Percentiles rank a stretch among this genome's conserved stretches.
Evolutionary conservation across 768 basidiomycete genomes (phyloP).

Genomic region (Fomitopsis pulvina): DNA sequence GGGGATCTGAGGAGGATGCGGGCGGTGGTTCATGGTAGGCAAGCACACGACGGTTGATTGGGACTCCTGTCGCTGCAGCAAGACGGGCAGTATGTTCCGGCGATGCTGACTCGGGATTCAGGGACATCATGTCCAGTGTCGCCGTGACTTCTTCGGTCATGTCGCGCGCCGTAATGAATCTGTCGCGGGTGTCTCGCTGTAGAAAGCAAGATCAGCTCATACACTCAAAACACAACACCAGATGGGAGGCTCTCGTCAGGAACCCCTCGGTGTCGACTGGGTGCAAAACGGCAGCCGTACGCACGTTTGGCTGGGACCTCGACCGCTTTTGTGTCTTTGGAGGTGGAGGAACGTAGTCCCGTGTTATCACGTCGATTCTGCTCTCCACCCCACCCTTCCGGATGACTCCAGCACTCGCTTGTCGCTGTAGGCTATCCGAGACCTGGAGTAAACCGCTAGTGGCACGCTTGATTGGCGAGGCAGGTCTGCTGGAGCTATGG

Average conservation of each 20-base stretch:
- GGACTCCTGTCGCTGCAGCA: slow-evolving; percentile 68
- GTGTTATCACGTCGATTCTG: slow-evolving; percentile 67
- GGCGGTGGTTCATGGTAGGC: slow-evolving; percentile 88
- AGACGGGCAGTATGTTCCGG: slow-evolving; percentile 77
- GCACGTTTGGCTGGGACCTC: slow-evolving; percentile 61
- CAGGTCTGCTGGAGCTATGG: slow-evolving; percentile 35
- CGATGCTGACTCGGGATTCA: slow-evolving; percentile 54
- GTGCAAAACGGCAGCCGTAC: slow-evolving; percentile 1
- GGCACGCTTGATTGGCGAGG: slow-evolving; percentile 61
- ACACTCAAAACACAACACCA: slow-evolving; percentile 2
- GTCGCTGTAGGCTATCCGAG: slow-evolving; percentile 50
- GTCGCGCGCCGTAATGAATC: slow-evolving; percentile 64
- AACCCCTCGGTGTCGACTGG: too few species aligned
- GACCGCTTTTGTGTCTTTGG: slow-evolving; percentile 64
- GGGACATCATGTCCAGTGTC: slow-evolving; percentile 56
- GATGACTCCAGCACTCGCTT: slow-evolving; percentile 63
- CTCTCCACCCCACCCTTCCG: slow-evolving; percentile 74
- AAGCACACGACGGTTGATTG: slow-evolving; percentile 74
- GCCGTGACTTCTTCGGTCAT: slow-evolving; percentile 50
- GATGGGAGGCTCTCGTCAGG: too few species aligned
- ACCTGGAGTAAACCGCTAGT: slow-evolving; percentile 40
- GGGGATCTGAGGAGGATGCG: slow-evolving; percentile 65
- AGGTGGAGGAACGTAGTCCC: slow-evolving; percentile 66
- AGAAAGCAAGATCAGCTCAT: slow-evolving; percentile 11
- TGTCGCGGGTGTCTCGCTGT: slow-evolving; percentile 53